Base-by-base conservation (phyloP, 2,329 filamentous ascomycete species). In the Aphanocladium album region DNA sequence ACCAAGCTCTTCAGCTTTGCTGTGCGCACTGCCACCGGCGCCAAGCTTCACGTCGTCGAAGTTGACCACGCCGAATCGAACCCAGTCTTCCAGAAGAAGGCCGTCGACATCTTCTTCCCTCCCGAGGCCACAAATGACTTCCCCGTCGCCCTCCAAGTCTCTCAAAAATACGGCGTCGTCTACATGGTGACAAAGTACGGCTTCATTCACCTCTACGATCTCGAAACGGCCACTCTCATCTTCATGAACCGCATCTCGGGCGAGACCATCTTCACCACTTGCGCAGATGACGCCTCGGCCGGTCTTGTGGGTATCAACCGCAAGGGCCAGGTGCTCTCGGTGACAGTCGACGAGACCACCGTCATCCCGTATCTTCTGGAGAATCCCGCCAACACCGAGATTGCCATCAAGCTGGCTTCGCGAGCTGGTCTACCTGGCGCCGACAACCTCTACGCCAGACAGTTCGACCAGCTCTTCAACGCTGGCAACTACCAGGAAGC, bases 161-260 rank as follows among this genome's bases (percentile, higher is more conserved):
- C 95, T 3, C 88, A 91, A 71, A 96, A 95, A 78, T 99, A 99
- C 77, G 93, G 93, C 71, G 87, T 99, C 72, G 89, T 99, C 70
- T 97, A 97, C 77, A 86, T 99, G 70, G 91, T 99, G 64, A 99
- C 95, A 61, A 99, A 99, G 76, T 99, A 97, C 71, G 95, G 95
- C 57, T 99, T 98, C 78, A 98, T 99, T 69, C 95, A 99, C 77
- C 85, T 99, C 25, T 98, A 99, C 78, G 96, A 99, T 71, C 86
- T 99, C 61, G 96, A 99, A 80, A 95, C 90, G 8, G 96, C 91
- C 62, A 90, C 89, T 14, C 96, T 91, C 74, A 95, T 99, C 73
- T 99, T 97, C 84, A 96, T 99, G 92, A 99, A 99, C 83, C 89
- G 96, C 69, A 99, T 99, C 71, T 99, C 95, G 37, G 96, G 92